Evolutionary conservation across 2,329 filamentous ascomycete genomes (phyloP), one percentile per base, ranked within the genome.

Genomic region (Purpureocillium lavendulum): DNA sequence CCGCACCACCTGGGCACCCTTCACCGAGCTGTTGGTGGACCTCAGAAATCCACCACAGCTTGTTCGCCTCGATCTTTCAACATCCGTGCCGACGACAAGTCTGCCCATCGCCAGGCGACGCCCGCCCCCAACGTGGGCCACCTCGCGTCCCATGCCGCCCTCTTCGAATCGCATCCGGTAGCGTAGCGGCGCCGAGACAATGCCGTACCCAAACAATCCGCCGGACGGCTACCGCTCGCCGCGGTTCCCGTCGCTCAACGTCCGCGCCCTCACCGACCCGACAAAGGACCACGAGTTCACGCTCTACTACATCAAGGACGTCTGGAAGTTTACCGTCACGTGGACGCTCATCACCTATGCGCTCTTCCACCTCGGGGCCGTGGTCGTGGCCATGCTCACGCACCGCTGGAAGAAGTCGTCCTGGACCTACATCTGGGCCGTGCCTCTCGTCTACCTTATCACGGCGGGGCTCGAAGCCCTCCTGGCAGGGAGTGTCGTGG

Each of bases 291-390:
- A 60, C 45, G 47, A 44, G 36, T 72, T 73, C 43, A 74, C 77
- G 30, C 79, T 95, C 49, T 90, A 86, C 66, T 73, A 83, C 53
- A 71, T 86, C 3, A 58, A 63, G 43, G 87, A 94, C 55, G 85
- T 94, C 40, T 90, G 87, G 82, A 82, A 83, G 47, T 95, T 92
- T 60, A 95, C 87, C 1, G 64, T 92, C 13, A 75, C 82, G 56
- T 96, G 88, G 88, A 94, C 87, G 0, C 63, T 94, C 30, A 77
- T 94, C 24, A 76, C 87, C 49, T 90, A 85, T 51, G 79, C 75
- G 28, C 70, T 78, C 15, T 84, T 89, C 45, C 87, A 95, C 58
- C 53, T 89, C 14, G 71, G 79, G 28, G 84, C 83, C 3, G 80
- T 83, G 0, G 65, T 71, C 11, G 84, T 87, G 56, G 86, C 87